phyloP scores from a whole-genome alignment of 1,284 basidiomycete species.

The Ganoderma sp. region DNA sequence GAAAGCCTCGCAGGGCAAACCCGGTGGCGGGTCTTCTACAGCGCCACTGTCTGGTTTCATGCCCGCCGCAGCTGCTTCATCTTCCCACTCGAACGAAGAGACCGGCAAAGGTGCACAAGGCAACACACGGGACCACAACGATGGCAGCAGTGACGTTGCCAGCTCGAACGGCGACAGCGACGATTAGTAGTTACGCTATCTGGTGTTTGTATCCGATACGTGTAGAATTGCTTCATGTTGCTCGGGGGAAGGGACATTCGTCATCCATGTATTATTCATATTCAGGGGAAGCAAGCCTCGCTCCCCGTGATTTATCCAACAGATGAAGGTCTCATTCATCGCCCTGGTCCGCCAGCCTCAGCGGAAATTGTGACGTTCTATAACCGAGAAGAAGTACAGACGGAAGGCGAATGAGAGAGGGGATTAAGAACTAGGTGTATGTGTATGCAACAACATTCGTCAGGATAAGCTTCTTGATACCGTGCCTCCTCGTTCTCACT shows the following conservation, averaged over 20 bases:
- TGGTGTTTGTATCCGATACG: not conserved
- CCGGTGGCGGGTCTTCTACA: conserved; percentile 31
- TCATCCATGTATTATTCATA: too few relatives aligned
- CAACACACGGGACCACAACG: conserved; percentile 23
- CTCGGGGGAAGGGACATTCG: not conserved
- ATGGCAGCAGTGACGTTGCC: conserved; percentile 42
- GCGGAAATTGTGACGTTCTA: too few relatives aligned
- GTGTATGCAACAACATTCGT: too few relatives aligned
- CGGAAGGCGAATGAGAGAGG: too few relatives aligned
- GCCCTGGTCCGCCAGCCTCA: too few relatives aligned
- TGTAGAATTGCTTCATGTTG: not conserved
- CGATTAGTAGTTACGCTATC: not conserved
- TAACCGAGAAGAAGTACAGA: too few relatives aligned
- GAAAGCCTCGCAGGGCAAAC: conserved; percentile 58
- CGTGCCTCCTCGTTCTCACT: too few relatives aligned
- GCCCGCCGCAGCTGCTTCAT: conserved; percentile 26
- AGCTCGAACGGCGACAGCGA: conserved; percentile 40
- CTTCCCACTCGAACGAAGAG: conserved; percentile 12
- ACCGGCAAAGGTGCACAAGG: conserved; percentile 13
- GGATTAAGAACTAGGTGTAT: too few relatives aligned
- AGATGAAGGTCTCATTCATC: too few relatives aligned
- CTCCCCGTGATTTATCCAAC: not conserved
- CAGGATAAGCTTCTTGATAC: too few relatives aligned
- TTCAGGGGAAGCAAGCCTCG: not conserved
- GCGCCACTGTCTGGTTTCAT: conserved; percentile 35